Base-by-base conservation (phyloP, 805 yeast species). In the Ogataea pignaliae region DNA sequence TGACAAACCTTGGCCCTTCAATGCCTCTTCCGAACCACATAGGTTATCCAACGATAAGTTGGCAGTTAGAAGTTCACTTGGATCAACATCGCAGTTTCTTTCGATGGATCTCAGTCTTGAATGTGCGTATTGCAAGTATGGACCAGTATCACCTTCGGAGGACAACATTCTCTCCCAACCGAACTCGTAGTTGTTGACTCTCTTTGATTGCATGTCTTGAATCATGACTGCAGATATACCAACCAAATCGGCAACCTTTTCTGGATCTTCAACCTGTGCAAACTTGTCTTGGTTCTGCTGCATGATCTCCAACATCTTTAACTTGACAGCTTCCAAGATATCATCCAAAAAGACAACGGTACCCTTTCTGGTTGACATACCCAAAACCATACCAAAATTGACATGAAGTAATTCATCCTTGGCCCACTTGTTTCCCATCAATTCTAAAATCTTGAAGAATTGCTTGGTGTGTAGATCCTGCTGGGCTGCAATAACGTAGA, bases 131-230 rank as follows among this genome's bases (percentile, higher is more conserved):
- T 93, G 99, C 65, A 93, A 77, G 71, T 93, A 93, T 47, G 99
- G 98, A 64, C 99, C 99, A 45, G 99, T 93, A 69, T 93, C 99
- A 69, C 99, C 99, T 74, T 93, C 99, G 54, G 93, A 90, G 3
- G 98, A 88, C 37, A 86, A 77, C 97, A 93, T 93, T 73, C 99
- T 85, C 59, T 87, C 88, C 99, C 99, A 93, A 68, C 88, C 87
- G 71, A 93, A 93, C 59, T 83, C 88, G 72, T 93, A 93, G 72
- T 93, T 91, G 74, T 91, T 89, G 68, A 91, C 79, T 69, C 99
- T 85, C 73, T 93, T 93, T 48, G 96, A 82, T 70, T 88, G 95
- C 98, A 93, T 90, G 69, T 93, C 99, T 76, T 93, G 99, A 60
- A 93, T 87, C 96, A 93, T 90, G 48, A 93, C 96, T 6, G 99